Evolutionary conservation across 163 green algal genomes (phyloP).

Genomic region (Scenedesmus sp.): DNA sequence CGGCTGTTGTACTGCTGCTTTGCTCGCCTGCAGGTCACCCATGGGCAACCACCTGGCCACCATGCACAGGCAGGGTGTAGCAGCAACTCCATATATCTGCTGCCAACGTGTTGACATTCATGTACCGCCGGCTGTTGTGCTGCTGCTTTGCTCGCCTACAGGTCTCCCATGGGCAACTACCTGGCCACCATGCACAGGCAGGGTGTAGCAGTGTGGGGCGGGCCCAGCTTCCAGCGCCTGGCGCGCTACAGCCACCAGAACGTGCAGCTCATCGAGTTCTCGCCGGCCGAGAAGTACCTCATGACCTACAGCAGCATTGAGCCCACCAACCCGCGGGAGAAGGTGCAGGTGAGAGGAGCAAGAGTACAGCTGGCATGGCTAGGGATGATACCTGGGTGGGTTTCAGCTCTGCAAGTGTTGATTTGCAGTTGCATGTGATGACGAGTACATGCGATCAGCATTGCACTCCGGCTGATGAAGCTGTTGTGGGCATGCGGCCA

Average conservation of each 20-base stretch:
- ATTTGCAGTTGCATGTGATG: neutral
- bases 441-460: neutral
- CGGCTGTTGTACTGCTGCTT: too few relatives aligned
- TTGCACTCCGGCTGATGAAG: too few relatives aligned
- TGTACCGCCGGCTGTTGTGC: neutral
- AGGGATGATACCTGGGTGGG: too few relatives aligned
- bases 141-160: neutral
- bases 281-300: conserved; percentile 89
- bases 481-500: too few relatives aligned
- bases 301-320: conserved; percentile 82
- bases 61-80: conserved; percentile 84
- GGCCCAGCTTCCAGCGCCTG: conserved; percentile 80
- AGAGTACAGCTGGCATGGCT: neutral
- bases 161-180: conserved; percentile 77
- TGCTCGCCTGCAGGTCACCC: conserved; percentile 63
- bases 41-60: conserved; percentile 75
- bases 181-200: conserved; percentile 78
- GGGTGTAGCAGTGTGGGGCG: conserved; percentile 95
- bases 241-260: conserved; percentile 77
- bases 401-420: neutral
- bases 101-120: neutral
- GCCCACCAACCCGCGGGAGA: conserved; percentile 59
- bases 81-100: conserved; percentile 15
- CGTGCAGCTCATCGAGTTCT: conserved; percentile 87
- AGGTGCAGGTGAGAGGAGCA: conserved; percentile 21